Evolutionary conservation across 345 rosid genomes (phyloP).

Genomic region (Linum trigynum): DNA sequence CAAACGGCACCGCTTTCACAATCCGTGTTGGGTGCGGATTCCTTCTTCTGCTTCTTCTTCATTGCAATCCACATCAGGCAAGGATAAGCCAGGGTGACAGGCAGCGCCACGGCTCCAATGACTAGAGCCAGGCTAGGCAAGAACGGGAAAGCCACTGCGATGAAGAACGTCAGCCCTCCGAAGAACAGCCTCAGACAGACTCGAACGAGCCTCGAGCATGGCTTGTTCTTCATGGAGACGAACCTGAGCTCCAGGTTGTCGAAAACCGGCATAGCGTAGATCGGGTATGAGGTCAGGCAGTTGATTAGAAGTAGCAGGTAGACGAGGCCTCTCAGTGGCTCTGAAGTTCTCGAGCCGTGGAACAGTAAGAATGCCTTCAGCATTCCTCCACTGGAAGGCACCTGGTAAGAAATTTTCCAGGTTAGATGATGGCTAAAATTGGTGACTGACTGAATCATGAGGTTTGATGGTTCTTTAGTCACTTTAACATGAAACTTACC

Average conservation of each 20-base stretch:
- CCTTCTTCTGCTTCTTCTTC: not conserved
- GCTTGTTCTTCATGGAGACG: conserved; percentile 12
- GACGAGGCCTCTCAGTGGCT: conserved; percentile 12
- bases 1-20: conserved; percentile 13
- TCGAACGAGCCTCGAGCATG: conserved; percentile 25
- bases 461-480: not conserved
- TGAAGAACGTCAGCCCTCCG: not conserved
- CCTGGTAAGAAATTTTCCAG: conserved; percentile 11
- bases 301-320: conserved; percentile 20
- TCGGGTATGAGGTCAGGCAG: conserved; percentile 37
- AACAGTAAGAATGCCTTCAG: conserved; percentile 21
- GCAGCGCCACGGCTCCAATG: not conserved
- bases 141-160: not conserved
- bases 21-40: not conserved
- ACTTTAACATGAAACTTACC: conserved; percentile 14
- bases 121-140: not conserved
- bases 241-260: conserved; percentile 40
- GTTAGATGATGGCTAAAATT: not conserved
- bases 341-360: conserved; percentile 21
- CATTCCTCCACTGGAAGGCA: conserved; percentile 27
- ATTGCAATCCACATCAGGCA: not conserved
- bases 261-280: conserved; percentile 47
- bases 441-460: too few species aligned
- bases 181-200: conserved; percentile 23
- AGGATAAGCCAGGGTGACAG: not conserved